A percentile compares a stretch with the other conserved stretches of the same genome.
Evolutionary conservation across 2,329 filamentous ascomycete species (phyloP).

Genomic region (Colletotrichum aenigma): DNA sequence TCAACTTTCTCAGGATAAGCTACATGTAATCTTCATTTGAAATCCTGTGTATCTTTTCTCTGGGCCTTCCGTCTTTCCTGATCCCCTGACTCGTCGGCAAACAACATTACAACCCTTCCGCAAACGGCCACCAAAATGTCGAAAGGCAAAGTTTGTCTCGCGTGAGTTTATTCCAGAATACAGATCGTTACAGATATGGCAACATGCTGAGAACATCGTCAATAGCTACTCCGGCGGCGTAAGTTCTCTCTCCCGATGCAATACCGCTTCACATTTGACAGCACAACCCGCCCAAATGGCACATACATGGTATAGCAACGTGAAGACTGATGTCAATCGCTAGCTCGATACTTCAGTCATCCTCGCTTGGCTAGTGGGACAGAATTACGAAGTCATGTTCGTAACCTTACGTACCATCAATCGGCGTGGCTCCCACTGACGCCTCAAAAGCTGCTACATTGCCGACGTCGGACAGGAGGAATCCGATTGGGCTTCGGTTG

Average conservation of each 20-base stretch:
- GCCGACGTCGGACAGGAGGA: slow-evolving; percentile 75
- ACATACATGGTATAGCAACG: fast-evolving
- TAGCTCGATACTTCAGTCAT: slow-evolving; percentile 20
- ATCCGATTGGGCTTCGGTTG: slow-evolving; percentile 67
- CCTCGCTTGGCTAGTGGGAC: slow-evolving; percentile 10
- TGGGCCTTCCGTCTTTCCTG: not conserved
- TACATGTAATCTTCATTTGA: not conserved
- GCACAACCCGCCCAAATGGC: not conserved
- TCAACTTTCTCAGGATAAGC: not conserved
- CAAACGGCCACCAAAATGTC: not conserved
- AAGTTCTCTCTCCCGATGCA: not conserved
- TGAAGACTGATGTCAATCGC: not conserved
- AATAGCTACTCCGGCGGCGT: slow-evolving; percentile 5
- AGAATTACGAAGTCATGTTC: slow-evolving; percentile 7
- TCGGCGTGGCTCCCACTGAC: not conserved
- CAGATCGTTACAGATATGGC: not conserved
- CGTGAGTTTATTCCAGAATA: not conserved
- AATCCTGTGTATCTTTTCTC: not conserved
- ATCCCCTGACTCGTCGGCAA: not conserved
- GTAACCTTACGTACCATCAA: not conserved
- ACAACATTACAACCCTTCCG: not conserved
- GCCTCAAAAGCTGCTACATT: slow-evolving; percentile 42
- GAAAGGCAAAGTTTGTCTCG: slow-evolving; percentile 2
- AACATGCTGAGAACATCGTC: not conserved
- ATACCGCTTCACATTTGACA: not conserved